Evolutionary conservation across 768 basidiomycete genomes (phyloP).

Genomic region (Hericium erinaceus): DNA sequence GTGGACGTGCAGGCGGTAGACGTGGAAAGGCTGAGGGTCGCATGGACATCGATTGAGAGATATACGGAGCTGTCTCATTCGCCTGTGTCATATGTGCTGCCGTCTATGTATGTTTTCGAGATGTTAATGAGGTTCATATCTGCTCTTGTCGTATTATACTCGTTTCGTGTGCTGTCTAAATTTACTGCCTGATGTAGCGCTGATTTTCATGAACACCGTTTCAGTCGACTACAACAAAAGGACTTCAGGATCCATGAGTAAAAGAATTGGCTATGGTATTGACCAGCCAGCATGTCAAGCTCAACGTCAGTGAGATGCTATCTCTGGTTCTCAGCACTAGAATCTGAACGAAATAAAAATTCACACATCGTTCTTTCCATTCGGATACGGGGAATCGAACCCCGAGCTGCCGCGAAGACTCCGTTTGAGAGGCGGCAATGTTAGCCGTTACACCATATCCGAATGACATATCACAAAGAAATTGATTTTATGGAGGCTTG

Average conservation of each 20-base stretch:
- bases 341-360: neutral
- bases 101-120: neutral
- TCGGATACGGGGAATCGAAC: conserved; percentile 35
- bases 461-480: no score
- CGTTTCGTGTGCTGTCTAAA: no score
- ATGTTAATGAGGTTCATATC: neutral
- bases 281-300: no score
- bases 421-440: neutral
- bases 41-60: conserved; percentile 12
- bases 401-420: conserved; percentile 28
- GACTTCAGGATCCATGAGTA: no score
- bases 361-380: neutral
- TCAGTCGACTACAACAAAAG: no score
- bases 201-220: no score
- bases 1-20: conserved; percentile 8
- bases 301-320: neutral
- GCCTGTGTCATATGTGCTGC: neutral
- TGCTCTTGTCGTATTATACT: no score
- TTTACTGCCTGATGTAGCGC: no score
- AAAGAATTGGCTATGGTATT: no score
- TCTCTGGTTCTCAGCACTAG: neutral
- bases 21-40: conserved; percentile 7
- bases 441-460: conserved; percentile 3
- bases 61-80: neutral
- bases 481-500: no score